Base-by-base conservation (phyloP, 371 early-diverging fungal genomes). In the Mortierella sp. region DNA sequence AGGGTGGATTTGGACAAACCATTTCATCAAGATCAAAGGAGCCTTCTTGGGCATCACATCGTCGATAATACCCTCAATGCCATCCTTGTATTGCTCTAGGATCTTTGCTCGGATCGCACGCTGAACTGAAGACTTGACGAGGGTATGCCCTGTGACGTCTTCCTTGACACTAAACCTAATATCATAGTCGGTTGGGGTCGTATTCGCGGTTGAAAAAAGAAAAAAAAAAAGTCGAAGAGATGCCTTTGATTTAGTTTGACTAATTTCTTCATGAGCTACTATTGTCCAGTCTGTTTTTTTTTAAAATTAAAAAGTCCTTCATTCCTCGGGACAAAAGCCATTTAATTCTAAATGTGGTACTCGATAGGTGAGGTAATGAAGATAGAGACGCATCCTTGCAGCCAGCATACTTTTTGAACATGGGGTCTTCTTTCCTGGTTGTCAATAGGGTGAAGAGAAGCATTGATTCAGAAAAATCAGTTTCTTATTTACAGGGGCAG, bases 41-140 rank as follows among this genome's bases (percentile, higher is more conserved):
- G 94, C 83, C 84, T 97, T 97, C 82, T 98, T 98, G 19, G 99
- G 99, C 64, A 98, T 83, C 59, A 99, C 86, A 28, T 96, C 96
- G 67, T 99, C 98, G 45, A 97, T 83, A 72, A 92, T 86, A 19
- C 93, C 84, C 71, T 93, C 94, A 6, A 98, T 87, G n/a, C 84
- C 85, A 13, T 96, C 97, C 68, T 74, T 74, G 82, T 92, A 97
- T 76, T 95, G 93, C 55, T 95, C 96, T 53, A 90, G 71, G 45
- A 98, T 89, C 86, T 95, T 96, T 35, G 92, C 74, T 61, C 98
- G 91, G 73, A 99, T 93, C 8, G 86, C 88, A 55, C 98, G 89
- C 82, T 96, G 96, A 47, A 96, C 96, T 32, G 97, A 97, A 45
- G 96, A 92, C 86, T 99, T 99, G 55, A 97, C 88, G 82, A 93